Evolutionary conservation across 2,329 filamentous ascomycete species (phyloP).

Genomic region (Plectosphaerella plurivora): DNA sequence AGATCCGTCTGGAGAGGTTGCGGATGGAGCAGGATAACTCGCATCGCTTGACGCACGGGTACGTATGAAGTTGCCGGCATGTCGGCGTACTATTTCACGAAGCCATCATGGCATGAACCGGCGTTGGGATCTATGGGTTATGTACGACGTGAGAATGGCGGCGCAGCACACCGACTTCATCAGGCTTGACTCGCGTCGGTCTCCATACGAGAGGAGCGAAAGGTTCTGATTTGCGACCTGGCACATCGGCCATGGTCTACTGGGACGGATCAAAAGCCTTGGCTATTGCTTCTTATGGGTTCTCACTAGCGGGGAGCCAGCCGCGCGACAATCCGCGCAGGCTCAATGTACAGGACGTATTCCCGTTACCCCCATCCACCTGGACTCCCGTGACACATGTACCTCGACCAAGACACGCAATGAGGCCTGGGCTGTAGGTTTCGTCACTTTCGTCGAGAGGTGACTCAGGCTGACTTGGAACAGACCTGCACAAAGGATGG

Average conservation of each 20-base stretch:
- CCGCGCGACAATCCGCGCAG: not conserved
- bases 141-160: conserved; percentile 5
- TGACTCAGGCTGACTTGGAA: too few species aligned
- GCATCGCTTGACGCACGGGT: conserved; percentile 7
- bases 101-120: conserved; percentile 10
- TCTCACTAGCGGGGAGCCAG: conserved; percentile 1
- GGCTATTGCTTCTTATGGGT: conserved; percentile 6
- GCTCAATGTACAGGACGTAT: conserved; percentile 6
- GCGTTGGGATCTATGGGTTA: conserved; percentile 12
- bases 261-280: conserved; percentile 1
- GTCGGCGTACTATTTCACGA: not conserved
- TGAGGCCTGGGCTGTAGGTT: too few species aligned
- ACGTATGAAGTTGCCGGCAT: conserved; percentile 3
- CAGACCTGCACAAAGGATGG: too few species aligned
- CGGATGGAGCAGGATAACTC: conserved; percentile 32
- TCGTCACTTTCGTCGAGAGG: too few species aligned
- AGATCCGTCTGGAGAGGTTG: conserved; percentile 53
- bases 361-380: conserved; percentile 8
- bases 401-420: too few species aligned
- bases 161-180: too few species aligned
- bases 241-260: conserved; percentile 3
- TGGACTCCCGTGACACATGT: conserved; percentile 4
- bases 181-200: too few species aligned
- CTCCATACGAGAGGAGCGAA: not conserved
- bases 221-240: conserved; percentile 7